Percentiles rank a stretch among this genome's conserved stretches.
These are phyloP conservation scores for Fusarium sacchari DNA, from an alignment of 2,329 filamentous ascomycete genomes.

Conservation along the genomic window DNA sequence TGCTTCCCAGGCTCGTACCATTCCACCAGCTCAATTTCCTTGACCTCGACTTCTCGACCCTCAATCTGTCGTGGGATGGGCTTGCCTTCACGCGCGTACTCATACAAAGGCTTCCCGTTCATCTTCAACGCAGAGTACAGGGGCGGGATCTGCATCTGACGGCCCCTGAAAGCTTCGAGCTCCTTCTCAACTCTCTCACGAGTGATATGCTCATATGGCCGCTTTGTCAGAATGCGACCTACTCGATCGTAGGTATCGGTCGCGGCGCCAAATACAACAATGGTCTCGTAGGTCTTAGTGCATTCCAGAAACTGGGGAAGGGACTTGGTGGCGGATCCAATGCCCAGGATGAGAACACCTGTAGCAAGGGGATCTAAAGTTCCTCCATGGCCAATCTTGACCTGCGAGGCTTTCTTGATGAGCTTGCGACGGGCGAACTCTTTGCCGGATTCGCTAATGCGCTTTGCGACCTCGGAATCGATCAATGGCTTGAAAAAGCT, in stretches of 20 bases:
- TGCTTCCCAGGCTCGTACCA: conserved; percentile 87
- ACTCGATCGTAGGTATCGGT: conserved; percentile 92
- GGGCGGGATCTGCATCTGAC: conserved; percentile 88
- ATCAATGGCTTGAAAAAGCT: conserved; percentile 82
- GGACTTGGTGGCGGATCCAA: conserved; percentile 88
- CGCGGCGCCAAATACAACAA: conserved; percentile 88
- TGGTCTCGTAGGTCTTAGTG: conserved; percentile 92
- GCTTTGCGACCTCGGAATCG: conserved; percentile 66
- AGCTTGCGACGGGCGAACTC: conserved; percentile 68
- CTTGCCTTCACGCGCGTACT: conserved; percentile 92
- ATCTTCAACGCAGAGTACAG: conserved; percentile 94
- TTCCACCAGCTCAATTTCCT: conserved; percentile 81
- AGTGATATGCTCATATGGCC: conserved; percentile 83
- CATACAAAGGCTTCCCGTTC: conserved; percentile 92
- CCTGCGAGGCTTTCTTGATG: conserved; percentile 69
- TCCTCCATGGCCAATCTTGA: conserved; percentile 96
- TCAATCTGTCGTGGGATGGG: conserved; percentile 87
- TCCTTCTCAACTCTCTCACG: conserved; percentile 80
- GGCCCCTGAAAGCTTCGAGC: conserved; percentile 78
- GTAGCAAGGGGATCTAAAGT: conserved; percentile 95
- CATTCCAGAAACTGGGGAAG: conserved; percentile 83
- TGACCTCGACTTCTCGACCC: conserved; percentile 80
- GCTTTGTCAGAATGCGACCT: conserved; percentile 82
- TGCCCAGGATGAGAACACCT: conserved; percentile 87
- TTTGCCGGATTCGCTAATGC: conserved; percentile 65